Evolutionary conservation across 768 basidiomycete species (phyloP).

Genomic region (Lanmaoa rubissima): DNA sequence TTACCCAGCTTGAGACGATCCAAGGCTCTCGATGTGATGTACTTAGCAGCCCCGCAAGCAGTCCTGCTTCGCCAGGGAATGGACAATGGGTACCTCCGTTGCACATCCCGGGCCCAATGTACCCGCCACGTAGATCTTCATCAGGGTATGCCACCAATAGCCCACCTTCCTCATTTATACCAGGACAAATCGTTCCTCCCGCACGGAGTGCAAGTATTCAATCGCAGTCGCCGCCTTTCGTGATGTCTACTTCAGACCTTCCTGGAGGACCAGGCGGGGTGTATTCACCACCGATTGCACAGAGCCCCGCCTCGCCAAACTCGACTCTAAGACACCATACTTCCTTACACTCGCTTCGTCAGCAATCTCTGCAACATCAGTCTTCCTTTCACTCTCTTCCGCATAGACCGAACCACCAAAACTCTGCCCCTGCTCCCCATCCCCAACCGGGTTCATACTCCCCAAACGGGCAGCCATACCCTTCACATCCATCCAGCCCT

Average conservation of each 20-base stretch:
- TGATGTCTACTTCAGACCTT: conserved; percentile 20
- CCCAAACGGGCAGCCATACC: conserved; percentile 9
- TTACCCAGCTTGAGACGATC: neutral
- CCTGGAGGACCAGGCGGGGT: conserved; percentile 17
- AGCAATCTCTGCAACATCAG: conserved; percentile 25
- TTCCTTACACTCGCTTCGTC: conserved; percentile 30
- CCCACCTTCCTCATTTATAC: conserved; percentile 36
- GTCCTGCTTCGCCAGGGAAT: conserved; percentile 5
- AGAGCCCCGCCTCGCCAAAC: conserved; percentile 8
- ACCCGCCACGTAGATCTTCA: conserved; percentile 28
- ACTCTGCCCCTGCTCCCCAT: conserved; percentile 11
- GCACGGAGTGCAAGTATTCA: conserved; percentile 37
- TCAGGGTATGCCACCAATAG: conserved; percentile 9
- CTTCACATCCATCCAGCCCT: conserved; percentile 12
- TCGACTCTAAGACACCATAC: conserved; percentile 19
- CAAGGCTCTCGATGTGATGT: conserved; percentile 6
- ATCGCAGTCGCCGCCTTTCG: conserved; percentile 25
- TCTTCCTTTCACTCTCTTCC: conserved; percentile 13
- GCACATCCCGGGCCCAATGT: conserved; percentile 17
- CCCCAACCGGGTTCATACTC: conserved; percentile 15
- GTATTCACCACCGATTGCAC: conserved; percentile 16
- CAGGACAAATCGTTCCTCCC: conserved; percentile 39
- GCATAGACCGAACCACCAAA: conserved; percentile 14
- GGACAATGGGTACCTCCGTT: conserved; percentile 18
- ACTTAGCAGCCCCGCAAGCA: conserved; percentile 1